Evolutionary conservation across 495 filamentous ascomycete species (phyloP).

Genomic region (Bacidia rubella): DNA sequence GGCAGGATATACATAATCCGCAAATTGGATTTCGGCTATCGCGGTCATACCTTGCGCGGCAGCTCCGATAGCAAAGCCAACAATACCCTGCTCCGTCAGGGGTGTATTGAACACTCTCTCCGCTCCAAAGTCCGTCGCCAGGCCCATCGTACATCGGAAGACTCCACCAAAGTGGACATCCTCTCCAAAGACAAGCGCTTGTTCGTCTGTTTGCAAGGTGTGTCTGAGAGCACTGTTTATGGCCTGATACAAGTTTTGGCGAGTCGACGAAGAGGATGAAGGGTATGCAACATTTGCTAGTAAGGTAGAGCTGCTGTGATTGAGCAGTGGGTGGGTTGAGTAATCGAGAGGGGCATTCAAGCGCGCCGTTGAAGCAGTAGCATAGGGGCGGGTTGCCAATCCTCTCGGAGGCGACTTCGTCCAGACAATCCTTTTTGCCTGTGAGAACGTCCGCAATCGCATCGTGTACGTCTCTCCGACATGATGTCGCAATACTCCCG

Average conservation of each 20-base stretch:
- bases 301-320: slow-evolving; percentile 63
- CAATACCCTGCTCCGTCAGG: slow-evolving; percentile 83
- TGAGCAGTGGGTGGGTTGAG: slow-evolving; percentile 63
- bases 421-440: neutral
- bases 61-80: slow-evolving; percentile 83
- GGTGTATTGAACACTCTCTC: slow-evolving; percentile 96
- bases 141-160: slow-evolving; percentile 86
- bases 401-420: neutral
- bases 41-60: slow-evolving; percentile 88
- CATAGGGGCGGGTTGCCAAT: slow-evolving; percentile 4
- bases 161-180: slow-evolving; percentile 96
- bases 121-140: slow-evolving; percentile 71
- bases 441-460: neutral
- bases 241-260: slow-evolving; percentile 83
- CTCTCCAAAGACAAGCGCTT: slow-evolving; percentile 85
- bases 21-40: slow-evolving; percentile 94
- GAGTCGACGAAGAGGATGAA: slow-evolving; percentile 54
- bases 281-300: slow-evolving; percentile 45
- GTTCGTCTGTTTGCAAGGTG: slow-evolving; percentile 71
- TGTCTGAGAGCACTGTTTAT: slow-evolving; percentile 79
- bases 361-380: slow-evolving; percentile 32
- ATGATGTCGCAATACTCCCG: neutral
- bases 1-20: slow-evolving; percentile 92
- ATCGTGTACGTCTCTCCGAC: neutral
- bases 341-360: slow-evolving; percentile 88